phyloP scores from a whole-genome alignment of 495 filamentous ascomycete genomes.

The Cairneyella variabilis region DNA sequence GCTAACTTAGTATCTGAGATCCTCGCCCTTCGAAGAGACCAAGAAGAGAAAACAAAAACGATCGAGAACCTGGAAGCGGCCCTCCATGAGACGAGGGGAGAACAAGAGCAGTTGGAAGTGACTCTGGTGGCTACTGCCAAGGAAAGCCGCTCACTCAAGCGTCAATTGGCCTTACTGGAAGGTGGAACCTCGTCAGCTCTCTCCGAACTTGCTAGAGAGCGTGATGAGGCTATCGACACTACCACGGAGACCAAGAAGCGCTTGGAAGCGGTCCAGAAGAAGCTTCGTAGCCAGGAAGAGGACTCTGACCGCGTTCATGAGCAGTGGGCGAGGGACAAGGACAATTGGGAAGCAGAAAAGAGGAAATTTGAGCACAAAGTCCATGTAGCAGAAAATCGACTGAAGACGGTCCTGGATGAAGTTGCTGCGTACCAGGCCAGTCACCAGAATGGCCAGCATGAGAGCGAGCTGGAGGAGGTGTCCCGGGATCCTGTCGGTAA shows the following conservation, averaged over 20 bases:
- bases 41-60: slow-evolving; percentile 79
- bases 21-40: slow-evolving; percentile 75
- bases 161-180: slow-evolving; percentile 81
- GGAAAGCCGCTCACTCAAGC: slow-evolving; percentile 76
- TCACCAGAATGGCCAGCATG: slow-evolving; percentile 37
- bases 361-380: slow-evolving; percentile 76
- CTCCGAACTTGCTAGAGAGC: slow-evolving; percentile 75
- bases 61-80: slow-evolving; percentile 80
- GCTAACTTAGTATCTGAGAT: slow-evolving; percentile 95
- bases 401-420: slow-evolving; percentile 81
- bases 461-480: slow-evolving; percentile 49
- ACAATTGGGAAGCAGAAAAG: slow-evolving; percentile 76
- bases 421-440: slow-evolving; percentile 70
- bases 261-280: slow-evolving; percentile 75
- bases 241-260: slow-evolving; percentile 70
- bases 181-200: slow-evolving; percentile 82
- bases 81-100: slow-evolving; percentile 64
- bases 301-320: slow-evolving; percentile 71
- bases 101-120: slow-evolving; percentile 65
- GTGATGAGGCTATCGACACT: slow-evolving; percentile 78
- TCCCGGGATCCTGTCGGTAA: slow-evolving; percentile 26
- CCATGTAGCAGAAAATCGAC: slow-evolving; percentile 80
- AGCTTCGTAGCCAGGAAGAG: slow-evolving; percentile 75
- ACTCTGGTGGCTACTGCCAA: slow-evolving; percentile 58
- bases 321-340: slow-evolving; percentile 76